Evolutionary conservation across 257 asterid species (phyloP).

Genomic region (Solanum boliviense): DNA sequence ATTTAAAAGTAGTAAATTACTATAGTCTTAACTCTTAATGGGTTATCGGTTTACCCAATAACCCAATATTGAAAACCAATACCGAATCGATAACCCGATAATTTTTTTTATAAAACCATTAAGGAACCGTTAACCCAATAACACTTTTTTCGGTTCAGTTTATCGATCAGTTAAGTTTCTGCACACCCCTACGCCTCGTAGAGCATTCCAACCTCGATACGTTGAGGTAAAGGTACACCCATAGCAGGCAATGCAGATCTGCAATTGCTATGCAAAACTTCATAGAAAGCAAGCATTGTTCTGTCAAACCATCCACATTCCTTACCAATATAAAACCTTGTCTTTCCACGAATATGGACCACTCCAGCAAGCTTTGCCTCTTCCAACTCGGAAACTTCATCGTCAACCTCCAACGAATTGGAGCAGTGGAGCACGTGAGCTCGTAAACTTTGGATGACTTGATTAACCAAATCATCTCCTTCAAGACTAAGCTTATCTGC

Average conservation of each 20-base stretch:
- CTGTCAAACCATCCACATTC: slow-evolving; percentile 30
- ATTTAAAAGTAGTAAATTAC: too few species aligned
- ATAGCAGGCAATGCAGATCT: slow-evolving; percentile 34
- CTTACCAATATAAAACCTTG: slow-evolving; percentile 35
- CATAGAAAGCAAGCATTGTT: slow-evolving; percentile 34
- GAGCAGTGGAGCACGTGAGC: slow-evolving; percentile 3
- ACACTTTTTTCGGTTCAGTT: too few species aligned
- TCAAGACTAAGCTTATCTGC: slow-evolving; percentile 33
- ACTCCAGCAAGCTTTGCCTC: slow-evolving; percentile 25
- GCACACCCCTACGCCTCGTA: slow-evolving; percentile 12
- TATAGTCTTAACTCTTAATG: too few species aligned
- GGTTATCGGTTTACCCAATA: too few species aligned
- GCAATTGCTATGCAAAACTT: slow-evolving; percentile 54
- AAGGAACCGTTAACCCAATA: too few species aligned
- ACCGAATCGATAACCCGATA: too few species aligned
- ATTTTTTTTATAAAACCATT: too few species aligned
- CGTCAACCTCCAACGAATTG: neutral
- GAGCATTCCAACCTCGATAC: slow-evolving; percentile 59
- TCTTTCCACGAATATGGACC: slow-evolving; percentile 38
- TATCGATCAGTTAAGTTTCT: too few species aligned
- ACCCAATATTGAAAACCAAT: too few species aligned
- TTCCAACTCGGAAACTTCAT: slow-evolving; percentile 11
- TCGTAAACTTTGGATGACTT: slow-evolving; percentile 15
- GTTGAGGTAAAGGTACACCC: slow-evolving; percentile 34
- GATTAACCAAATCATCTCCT: slow-evolving; percentile 28